Percentiles rank a stretch among this genome's conserved stretches.
Conservation (phyloP, 371 early-diverging fungal genomes). For the Mortierella sp. region DNA sequence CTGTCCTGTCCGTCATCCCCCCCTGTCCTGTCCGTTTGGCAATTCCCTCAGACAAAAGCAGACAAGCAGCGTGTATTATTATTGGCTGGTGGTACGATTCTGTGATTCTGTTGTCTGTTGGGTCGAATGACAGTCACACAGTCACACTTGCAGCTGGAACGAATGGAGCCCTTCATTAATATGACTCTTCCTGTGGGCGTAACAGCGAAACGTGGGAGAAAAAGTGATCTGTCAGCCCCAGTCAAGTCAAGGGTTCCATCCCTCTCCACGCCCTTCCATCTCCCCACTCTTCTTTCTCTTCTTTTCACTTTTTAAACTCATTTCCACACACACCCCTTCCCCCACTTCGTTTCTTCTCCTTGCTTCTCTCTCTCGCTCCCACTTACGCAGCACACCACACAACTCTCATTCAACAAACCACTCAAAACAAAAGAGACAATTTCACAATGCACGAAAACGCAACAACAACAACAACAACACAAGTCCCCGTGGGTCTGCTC, state of each 20-base stretch:
- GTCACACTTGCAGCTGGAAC: too few relatives aligned
- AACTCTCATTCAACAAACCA: neutral
- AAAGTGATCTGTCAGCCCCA: constrained; percentile 4
- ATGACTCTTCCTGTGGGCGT: neutral
- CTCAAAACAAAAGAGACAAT: neutral
- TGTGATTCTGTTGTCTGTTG: too few relatives aligned
- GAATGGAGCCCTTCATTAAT: too few relatives aligned
- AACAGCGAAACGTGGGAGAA: neutral
- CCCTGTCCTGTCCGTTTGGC: neutral
- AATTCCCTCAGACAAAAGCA: neutral
- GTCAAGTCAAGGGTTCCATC: neutral
- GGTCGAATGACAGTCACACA: too few relatives aligned
- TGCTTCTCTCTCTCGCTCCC: neutral
- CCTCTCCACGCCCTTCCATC: constrained; percentile 1
- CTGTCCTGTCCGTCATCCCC: neutral
- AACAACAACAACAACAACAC: constrained; percentile 13
- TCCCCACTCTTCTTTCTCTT: too few relatives aligned
- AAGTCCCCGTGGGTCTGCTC: constrained; percentile 60
- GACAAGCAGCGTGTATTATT: too few relatives aligned
- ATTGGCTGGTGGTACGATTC: too few relatives aligned
- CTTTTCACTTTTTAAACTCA: neutral
- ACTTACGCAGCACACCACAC: neutral
- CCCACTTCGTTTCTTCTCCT: too few relatives aligned
- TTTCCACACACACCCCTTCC: neutral
- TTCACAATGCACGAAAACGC: constrained; percentile 17